Evolutionary conservation across 139 green algal genomes (phyloP).

Genomic region (Gonium pectorale): DNA sequence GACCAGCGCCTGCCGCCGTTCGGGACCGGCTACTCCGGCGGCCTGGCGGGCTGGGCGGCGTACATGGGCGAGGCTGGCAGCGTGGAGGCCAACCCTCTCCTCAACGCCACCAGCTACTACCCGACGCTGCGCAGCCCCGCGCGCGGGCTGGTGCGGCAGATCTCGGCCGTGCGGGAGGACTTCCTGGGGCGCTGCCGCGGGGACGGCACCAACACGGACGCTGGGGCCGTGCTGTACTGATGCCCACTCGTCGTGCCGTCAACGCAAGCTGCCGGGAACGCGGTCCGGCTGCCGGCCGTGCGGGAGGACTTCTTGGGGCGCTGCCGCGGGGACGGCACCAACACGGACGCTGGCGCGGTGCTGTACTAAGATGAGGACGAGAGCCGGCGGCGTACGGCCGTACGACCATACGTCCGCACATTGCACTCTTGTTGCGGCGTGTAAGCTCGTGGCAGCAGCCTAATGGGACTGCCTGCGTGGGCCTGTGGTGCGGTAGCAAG

Average conservation of each 20-base stretch:
- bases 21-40: neutral
- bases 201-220: neutral
- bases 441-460: too few relatives aligned
- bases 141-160: too few relatives aligned
- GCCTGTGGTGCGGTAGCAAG: too few relatives aligned
- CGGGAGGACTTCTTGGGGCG: neutral
- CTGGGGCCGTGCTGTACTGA: slow-evolving; percentile 2
- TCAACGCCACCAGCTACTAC: neutral
- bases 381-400: too few relatives aligned
- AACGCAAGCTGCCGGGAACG: too few relatives aligned
- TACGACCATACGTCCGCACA: too few relatives aligned
- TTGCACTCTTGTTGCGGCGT: too few relatives aligned
- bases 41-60: slow-evolving; percentile 13
- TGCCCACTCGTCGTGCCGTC: too few relatives aligned
- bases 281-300: too few relatives aligned
- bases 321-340: neutral
- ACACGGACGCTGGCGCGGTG: slow-evolving; percentile 4
- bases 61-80: slow-evolving; percentile 20
- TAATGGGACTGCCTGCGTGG: too few relatives aligned
- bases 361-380: too few relatives aligned
- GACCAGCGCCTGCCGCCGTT: slow-evolving; percentile 30
- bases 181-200: neutral
- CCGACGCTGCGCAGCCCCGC: neutral
- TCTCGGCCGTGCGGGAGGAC: neutral
- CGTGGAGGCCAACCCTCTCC: neutral